phyloP scores from a whole-genome alignment of 129 eudicot species.

The Escallonia rubra region DNA sequence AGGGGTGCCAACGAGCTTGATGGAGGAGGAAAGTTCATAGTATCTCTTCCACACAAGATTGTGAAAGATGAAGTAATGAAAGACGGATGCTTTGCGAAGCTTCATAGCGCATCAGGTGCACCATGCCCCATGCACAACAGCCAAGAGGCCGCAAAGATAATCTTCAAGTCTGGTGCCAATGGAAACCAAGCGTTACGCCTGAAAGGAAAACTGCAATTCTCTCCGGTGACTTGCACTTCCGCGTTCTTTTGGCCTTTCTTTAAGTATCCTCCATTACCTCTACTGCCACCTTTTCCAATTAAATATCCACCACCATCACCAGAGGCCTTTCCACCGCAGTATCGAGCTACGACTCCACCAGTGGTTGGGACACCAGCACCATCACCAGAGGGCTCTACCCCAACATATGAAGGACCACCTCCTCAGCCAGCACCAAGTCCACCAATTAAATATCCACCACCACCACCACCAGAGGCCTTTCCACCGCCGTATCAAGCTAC shows the following conservation, averaged over 20 bases:
- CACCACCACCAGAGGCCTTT: too few relatives aligned
- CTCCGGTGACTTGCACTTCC: slow-evolving; percentile 5
- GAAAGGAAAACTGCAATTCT: background rate
- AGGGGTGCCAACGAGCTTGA: slow-evolving; percentile 1
- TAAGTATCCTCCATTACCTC: background rate
- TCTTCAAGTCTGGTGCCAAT: background rate
- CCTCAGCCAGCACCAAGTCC: too few relatives aligned
- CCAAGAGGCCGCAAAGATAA: background rate
- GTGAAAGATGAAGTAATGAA: slow-evolving; percentile 2
- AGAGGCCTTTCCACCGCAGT: background rate
- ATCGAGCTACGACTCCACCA: background rate
- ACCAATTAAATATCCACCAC: too few relatives aligned
- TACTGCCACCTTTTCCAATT: background rate
- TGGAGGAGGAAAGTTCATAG: background rate
- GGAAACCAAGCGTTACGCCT: background rate
- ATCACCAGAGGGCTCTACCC: background rate
- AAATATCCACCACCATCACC: background rate
- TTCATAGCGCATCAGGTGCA: slow-evolving; percentile 8
- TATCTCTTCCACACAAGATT: slow-evolving; percentile 4
- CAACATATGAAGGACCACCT: background rate
- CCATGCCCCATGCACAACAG: slow-evolving; percentile 7
- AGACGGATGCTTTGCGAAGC: slow-evolving; percentile 7
- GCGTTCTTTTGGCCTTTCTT: slow-evolving; percentile 7
- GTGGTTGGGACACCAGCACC: background rate
- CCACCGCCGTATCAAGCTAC: too few relatives aligned